Evolutionary conservation across 768 basidiomycete species (phyloP).

Genomic region (Lanmaoa rubissima): DNA sequence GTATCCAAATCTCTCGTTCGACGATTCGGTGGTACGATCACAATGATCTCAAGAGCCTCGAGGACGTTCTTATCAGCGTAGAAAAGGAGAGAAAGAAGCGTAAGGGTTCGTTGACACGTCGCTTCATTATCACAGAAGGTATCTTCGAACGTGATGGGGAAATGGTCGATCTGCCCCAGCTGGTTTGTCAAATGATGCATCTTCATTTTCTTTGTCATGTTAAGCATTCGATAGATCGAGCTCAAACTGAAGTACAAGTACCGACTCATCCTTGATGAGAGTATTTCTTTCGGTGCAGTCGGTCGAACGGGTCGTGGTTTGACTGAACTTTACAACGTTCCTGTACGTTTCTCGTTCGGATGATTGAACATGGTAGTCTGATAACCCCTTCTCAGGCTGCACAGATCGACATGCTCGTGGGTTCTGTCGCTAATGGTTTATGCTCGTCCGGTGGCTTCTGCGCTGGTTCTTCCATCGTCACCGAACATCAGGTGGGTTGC

Average conservation of each 20-base stretch:
- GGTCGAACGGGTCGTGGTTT: constrained; percentile 93
- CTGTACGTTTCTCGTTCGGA: constrained; percentile 50
- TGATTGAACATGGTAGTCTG: not conserved
- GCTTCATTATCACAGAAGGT: constrained; percentile 96
- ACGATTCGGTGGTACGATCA: constrained; percentile 96
- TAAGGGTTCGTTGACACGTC: constrained; percentile 74
- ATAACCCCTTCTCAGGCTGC: constrained; percentile 50
- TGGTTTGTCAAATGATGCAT: constrained; percentile 51
- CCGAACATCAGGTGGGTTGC: constrained; percentile 76
- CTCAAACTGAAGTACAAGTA: constrained; percentile 96
- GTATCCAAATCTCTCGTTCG: constrained; percentile 88
- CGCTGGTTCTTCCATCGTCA: constrained; percentile 77
- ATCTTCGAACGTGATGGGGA: constrained; percentile 94
- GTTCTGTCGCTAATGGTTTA: constrained; percentile 82
- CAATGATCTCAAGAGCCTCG: constrained; percentile 88
- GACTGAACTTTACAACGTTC: constrained; percentile 92
- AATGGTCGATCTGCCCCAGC: constrained; percentile 88
- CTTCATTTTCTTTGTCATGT: not conserved
- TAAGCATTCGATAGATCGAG: constrained; percentile 63
- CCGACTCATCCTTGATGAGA: constrained; percentile 91
- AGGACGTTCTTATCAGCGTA: constrained; percentile 78
- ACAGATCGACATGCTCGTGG: constrained; percentile 94
- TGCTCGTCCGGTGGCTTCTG: constrained; percentile 92
- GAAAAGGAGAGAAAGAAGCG: constrained; percentile 90
- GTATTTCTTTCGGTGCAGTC: constrained; percentile 88